Conservation (phyloP, 164 flowering plant species). For the Magnolia officinalis region DNA sequence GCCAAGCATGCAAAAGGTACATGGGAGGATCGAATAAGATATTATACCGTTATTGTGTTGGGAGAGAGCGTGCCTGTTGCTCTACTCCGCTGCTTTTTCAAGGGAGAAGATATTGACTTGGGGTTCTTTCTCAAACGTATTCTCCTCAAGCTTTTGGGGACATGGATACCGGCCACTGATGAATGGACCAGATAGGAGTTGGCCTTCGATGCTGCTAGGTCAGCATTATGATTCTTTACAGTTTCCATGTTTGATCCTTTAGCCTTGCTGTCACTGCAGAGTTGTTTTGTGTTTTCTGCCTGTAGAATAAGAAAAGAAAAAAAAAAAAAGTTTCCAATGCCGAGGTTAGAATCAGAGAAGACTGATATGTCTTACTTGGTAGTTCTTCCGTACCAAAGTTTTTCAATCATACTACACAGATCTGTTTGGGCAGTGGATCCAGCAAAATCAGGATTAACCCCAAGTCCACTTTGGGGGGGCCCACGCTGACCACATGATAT, state of each 20-base stretch:
- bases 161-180: slow-evolving; percentile 10
- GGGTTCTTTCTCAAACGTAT: slow-evolving; percentile 21
- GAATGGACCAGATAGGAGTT: slow-evolving; percentile 5
- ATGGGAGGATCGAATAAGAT: neutral
- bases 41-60: slow-evolving; percentile 19
- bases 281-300: slow-evolving; percentile 25
- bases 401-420: too few species aligned
- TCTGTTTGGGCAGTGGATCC: too few species aligned
- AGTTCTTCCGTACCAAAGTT: too few species aligned
- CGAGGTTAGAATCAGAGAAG: too few species aligned
- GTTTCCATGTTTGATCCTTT: slow-evolving; percentile 18
- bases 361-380: too few species aligned
- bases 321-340: too few species aligned
- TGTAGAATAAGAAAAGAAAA: slow-evolving; percentile 3
- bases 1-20: neutral
- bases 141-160: slow-evolving; percentile 18
- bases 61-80: slow-evolving; percentile 8
- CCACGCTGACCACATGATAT: too few species aligned
- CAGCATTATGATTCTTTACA: slow-evolving; percentile 14
- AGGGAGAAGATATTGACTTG: slow-evolving; percentile 18
- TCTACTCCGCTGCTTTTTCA: slow-evolving; percentile 25
- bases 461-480: too few species aligned
- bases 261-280: slow-evolving; percentile 7
- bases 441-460: too few species aligned
- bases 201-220: slow-evolving; percentile 17